Base-by-base conservation (phyloP, 768 basidiomycete species). In the Russula foetens region DNA sequence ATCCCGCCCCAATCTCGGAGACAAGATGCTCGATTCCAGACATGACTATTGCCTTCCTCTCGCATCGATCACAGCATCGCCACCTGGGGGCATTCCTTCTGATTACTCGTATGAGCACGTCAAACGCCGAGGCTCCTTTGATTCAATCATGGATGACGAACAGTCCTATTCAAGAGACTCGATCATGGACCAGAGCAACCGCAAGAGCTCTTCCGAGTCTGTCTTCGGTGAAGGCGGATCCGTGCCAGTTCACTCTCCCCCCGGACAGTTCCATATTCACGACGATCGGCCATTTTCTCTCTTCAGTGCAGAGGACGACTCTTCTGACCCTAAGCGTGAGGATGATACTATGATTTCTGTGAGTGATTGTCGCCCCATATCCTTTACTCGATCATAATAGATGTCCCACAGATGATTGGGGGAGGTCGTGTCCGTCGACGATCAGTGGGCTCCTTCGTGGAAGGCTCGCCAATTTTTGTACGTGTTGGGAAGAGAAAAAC, bases 271-370 rank as follows among this genome's bases (percentile, higher is more conserved):
- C 52, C 72, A 80, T n/a, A 78, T 76, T 4, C 76, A 72, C 44
- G 81, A 80, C 31, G 86, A 83, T 73, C 76, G 86, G 17, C 87
- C 87, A 0, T 65, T 88, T 29, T 90, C 89, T 0, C 74, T 84
- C 38, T 67, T 84, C 54, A 90, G 86, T 66, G 72, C 80, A 38
- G 73, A 66, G 17, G 46, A 59, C 21, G 73, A 71, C 55, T 53
- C 60, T 21, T 79, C 82, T 44, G 82, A 81, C 60, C 79, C 84
- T 0, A 71, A 72, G 46, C 78, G 77, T 63, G 88, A 90, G 28
- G 86, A 90, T 60, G 89, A 91, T 65, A 91, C 90, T 0, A 89
- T 90, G 88, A 85, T 91, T 49, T 82, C 81, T 41, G 87, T 89
- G 70, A 68, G 84, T 73, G 7, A 4, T 41, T 23, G 35, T 3